Base-by-base conservation (phyloP, 495 filamentous ascomycete genomes). In the Choiromyces venosus region DNA sequence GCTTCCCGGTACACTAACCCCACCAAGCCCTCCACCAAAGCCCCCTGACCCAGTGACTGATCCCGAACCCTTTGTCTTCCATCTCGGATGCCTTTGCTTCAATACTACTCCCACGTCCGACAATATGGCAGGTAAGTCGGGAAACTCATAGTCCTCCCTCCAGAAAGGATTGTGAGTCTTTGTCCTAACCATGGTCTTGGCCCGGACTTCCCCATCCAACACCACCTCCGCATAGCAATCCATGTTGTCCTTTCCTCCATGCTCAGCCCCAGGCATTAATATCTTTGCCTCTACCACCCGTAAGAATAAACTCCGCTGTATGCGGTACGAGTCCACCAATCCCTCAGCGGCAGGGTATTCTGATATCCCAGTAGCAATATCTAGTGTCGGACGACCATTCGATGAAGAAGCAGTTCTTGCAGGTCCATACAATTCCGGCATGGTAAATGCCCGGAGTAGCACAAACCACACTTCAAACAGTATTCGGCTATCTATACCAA, bases 391-490 rank as follows among this genome's bases (percentile, higher is more conserved):
- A 33, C 71, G 66, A 7, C 42, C 56, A 33, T 68, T 71, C 14
- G 78, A 10, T 12, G 78, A 66, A 52, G 73, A 25, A 29, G 71
- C n/a, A 66, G 46, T 73, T 66, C 71, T 74, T 0, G 85, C 83
- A 18, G 88, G 87, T 4, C 91, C 91, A 77, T 97, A 98, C 39
- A 99, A 85, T 80, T 98, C 94, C 12, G 96, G 96, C 67, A 96
- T 91, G 1, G 95, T 92, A 79, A 97, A 98, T 0, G 95, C 93
- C 73, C 94, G 88, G 37, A 99, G 80, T 37, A 99, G 86, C 10
- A 97, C 95, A 80, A 97, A 94, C 96, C 95, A 98, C 18, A 97
- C 96, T 79, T 99, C 95, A 80, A 95, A 97, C 9, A 95, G 84
- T 1, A 97, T 90, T 29, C 96, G 87, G 29, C 89, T 93, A 76